Evolutionary conservation across 768 basidiomycete species (phyloP), one percentile per base, ranked within the genome.

Genomic region (Leccinum pellstonianum): DNA sequence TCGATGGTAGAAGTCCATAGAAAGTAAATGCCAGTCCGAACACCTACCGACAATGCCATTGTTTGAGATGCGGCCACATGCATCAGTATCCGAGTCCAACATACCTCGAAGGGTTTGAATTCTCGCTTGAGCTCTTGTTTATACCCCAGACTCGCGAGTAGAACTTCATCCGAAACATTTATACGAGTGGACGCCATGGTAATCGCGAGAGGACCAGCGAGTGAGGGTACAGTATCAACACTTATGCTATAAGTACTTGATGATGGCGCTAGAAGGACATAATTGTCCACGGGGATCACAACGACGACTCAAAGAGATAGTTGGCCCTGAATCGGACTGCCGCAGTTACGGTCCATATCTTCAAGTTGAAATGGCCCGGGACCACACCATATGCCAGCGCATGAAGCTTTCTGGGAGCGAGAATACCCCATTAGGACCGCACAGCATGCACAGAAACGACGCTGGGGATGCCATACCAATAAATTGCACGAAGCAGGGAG

Each of bases 11-110:
- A 17, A 88, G 66, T 0, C 88, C 87, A 54, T 87, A 86, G 59
- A 88, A 84, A 5, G 83, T 84, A 69, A 89, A 89, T 0, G 83
- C 83, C 21, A 88, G 76, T 1, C 87, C 86, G 60, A 88, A 88
- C 10, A 86, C 83, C 84, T 89, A 66, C 72, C 27, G 29, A 65
- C 65, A 3, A 10, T 23, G 4, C 21, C 35, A 3, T 43, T 9
- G 19, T 15, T 25, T 23, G 51, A 29, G 3, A 31, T 21, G 3
- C 11, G 5, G 11, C 27, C 6, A 25, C 17, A 41, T 31, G 11
- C 21, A 3, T 17, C 21, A 15, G 8, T 25, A 46, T 15, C 5
- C 37, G 37, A 37, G 37, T 10, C 41, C 9, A 10, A 57, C 59
- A 38, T 48, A 72, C 72, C 54, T 73, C 74, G n/a, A 74, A 49